Evolutionary conservation across 345 rosid genomes (phyloP), one percentile per base, ranked within the genome.

Genomic region (Gossypium longicalyx): DNA sequence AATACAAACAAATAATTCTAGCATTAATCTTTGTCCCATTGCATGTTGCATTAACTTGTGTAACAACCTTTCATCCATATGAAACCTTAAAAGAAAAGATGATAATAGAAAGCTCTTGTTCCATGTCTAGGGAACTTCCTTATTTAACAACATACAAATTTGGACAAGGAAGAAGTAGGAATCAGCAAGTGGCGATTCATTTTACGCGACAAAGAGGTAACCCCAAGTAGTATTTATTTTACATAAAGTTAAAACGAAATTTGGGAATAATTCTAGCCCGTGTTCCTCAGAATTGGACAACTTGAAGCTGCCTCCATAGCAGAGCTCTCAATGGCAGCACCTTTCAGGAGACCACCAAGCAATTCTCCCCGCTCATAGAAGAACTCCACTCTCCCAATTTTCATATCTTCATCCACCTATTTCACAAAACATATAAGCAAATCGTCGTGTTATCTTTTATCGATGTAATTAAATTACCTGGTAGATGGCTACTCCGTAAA

Each of bases 331-430:
- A 43, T 38, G 41, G 38, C 13, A 7, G 23, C 74, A 13, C 53
- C 53, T 12, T 49, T 49, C 17, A 82, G 15, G 7, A 87, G 93
- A 38, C 83, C 86, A 66, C 86, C 93, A 12, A 89, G 87, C 77
- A 89, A 63, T 64, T 86, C 90, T 53, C 86, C 88, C 4, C 90
- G 75, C 25, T 89, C 87, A 2, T 75, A 12, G 71, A 88, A 89
- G 78, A 85, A 79, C 78, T 89, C 91, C 3, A 85, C 86, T 74
- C 77, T 83, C 78, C 80, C 81, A 52, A 89, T 53, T 70, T 84
- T 88, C 87, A 80, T 83, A 23, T 82, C 9, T 58, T 88, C 87
- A 73, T 89, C 84, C 79, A 88, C 71, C 89, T 70, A 17, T 17
- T 70, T 43, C 13, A 12, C 12, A 16, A 60, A 57, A 10, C 20